These are phyloP conservation scores for Fusarium anguioides DNA, from an alignment of 2,329 filamentous ascomycete species.

Conservation along the genomic window DNA sequence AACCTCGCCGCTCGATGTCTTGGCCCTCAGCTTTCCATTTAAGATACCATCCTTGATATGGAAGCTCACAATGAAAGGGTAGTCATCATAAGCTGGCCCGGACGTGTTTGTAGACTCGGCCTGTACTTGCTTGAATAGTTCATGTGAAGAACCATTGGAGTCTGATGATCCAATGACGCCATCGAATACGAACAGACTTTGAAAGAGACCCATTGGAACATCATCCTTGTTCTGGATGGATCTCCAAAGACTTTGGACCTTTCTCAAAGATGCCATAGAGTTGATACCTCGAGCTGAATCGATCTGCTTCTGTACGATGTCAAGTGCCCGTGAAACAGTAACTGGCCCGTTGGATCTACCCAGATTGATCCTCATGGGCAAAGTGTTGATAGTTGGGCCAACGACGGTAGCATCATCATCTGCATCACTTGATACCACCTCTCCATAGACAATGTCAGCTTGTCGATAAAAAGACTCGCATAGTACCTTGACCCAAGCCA, in stretches of 20 bases:
- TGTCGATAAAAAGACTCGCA: conserved; percentile 10
- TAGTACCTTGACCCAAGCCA: conserved; percentile 18
- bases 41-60: conserved; percentile 9
- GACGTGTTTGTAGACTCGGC: neutral
- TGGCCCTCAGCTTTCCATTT: conserved; percentile 14
- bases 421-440: neutral
- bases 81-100: conserved; percentile 21
- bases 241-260: conserved; percentile 18
- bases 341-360: accelerated
- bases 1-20: neutral
- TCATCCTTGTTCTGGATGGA: neutral
- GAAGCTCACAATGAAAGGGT: conserved; percentile 25
- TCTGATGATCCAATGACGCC: neutral
- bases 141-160: neutral
- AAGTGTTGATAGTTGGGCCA: conserved; percentile 19
- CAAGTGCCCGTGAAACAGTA: neutral
- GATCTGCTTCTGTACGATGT: neutral
- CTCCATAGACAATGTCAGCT: conserved; percentile 11
- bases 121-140: neutral
- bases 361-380: conserved; percentile 1
- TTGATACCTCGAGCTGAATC: conserved; percentile 11
- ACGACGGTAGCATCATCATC: neutral
- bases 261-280: conserved; percentile 21
- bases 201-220: conserved; percentile 1
- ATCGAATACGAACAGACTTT: conserved; percentile 28